Conservation (phyloP, 116 monocot genomes). For the Cymodocea nodosa region DNA sequence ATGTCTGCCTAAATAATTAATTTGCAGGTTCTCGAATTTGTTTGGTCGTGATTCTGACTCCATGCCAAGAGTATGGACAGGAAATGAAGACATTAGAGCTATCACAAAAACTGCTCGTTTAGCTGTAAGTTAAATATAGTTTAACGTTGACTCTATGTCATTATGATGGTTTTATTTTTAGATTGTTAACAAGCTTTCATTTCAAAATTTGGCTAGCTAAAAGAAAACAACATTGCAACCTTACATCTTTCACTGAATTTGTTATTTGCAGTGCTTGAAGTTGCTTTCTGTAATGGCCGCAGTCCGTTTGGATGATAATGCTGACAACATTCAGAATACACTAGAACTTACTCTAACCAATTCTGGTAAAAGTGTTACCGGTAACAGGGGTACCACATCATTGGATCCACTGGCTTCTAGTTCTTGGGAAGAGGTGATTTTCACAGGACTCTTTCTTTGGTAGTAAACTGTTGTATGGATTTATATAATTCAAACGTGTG, state of each 20-base stretch:
- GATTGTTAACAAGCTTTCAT: too few species aligned
- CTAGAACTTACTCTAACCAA: slow-evolving; percentile 64
- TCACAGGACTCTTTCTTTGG: neutral
- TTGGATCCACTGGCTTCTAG: slow-evolving; percentile 84
- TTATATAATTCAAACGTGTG: too few species aligned
- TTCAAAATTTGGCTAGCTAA: too few species aligned
- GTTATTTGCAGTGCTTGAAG: slow-evolving; percentile 65
- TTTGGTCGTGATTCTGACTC: slow-evolving; percentile 86
- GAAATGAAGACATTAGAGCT: slow-evolving; percentile 90
- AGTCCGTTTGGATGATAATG: slow-evolving; percentile 74
- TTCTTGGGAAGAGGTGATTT: slow-evolving; percentile 81
- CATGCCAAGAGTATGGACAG: slow-evolving; percentile 98
- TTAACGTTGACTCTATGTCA: neutral
- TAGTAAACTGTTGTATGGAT: neutral
- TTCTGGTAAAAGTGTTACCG: slow-evolving; percentile 13
- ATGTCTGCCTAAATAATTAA: neutral
- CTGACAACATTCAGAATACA: slow-evolving; percentile 69
- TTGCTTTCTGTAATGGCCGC: slow-evolving; percentile 86
- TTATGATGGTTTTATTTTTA: neutral
- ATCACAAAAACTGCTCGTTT: slow-evolving; percentile 85
- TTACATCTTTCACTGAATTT: neutral
- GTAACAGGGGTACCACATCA: slow-evolving; percentile 41
- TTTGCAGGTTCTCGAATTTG: slow-evolving; percentile 66
- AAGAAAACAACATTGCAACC: too few species aligned
- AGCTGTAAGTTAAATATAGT: slow-evolving; percentile 38